phyloP scores from a whole-genome alignment of 352 stramenopile species.

The Pythium scleroteichum region DNA sequence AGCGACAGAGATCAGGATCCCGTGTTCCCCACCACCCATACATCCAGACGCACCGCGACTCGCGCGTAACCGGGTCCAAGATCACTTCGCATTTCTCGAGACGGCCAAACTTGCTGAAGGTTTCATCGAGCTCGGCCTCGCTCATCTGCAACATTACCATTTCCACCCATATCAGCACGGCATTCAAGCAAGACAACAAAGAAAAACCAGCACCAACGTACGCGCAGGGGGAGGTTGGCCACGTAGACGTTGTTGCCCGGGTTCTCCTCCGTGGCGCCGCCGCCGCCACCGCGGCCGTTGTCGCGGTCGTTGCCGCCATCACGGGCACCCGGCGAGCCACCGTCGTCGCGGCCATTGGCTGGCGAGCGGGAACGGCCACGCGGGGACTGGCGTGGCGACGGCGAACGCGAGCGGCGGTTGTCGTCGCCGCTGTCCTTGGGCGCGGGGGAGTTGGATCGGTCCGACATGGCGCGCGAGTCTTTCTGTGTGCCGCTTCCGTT shows the following conservation, averaged over 20 bases:
- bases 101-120: conserved; percentile 75
- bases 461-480: conserved; percentile 28
- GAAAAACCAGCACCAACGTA: conserved; percentile 32
- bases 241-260: conserved; percentile 84
- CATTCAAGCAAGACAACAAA: background rate
- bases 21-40: background rate
- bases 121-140: conserved; percentile 61
- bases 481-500: conserved; percentile 17
- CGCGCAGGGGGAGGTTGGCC: conserved; percentile 59
- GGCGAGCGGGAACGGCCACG: conserved; percentile 49
- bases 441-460: conserved; percentile 31
- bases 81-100: conserved; percentile 83
- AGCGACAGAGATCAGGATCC: background rate
- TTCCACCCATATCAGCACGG: conserved; percentile 1
- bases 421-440: conserved; percentile 27
- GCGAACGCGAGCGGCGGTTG: conserved; percentile 25
- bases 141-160: conserved; percentile 29
- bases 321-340: conserved; percentile 9
- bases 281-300: background rate
- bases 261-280: conserved; percentile 30
- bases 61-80: conserved; percentile 69
- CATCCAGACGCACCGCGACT: conserved; percentile 51
- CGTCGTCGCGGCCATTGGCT: conserved; percentile 11
- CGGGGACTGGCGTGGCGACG: conserved; percentile 19
- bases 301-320: conserved; percentile 6